Conservation (phyloP, 345 rosid genomes). For the Triadica sebifera region DNA sequence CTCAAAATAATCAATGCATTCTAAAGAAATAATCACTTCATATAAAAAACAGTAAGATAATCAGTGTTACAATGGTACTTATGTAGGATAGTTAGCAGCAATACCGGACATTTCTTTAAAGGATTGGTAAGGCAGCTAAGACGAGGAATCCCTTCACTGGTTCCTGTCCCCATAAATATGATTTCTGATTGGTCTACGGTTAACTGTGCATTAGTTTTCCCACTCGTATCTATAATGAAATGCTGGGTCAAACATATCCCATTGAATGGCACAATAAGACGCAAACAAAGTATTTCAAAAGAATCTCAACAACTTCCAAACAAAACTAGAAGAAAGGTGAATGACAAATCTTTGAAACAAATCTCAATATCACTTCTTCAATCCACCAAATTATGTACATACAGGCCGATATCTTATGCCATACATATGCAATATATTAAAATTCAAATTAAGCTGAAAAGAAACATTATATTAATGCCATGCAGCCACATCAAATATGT, state of each 20-base stretch:
- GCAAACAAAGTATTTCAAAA: neutral
- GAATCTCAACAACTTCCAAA: neutral
- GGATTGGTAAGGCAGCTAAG: constrained; percentile 89
- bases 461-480: neutral
- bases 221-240: constrained; percentile 41
- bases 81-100: constrained; percentile 4
- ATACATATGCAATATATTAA: neutral
- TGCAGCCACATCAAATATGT: neutral
- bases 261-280: neutral
- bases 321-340: neutral
- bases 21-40: constrained; percentile 9
- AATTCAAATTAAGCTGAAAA: neutral
- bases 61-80: neutral
- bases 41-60: neutral
- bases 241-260: constrained; percentile 12
- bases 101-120: constrained; percentile 73
- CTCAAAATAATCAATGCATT: constrained; percentile 10
- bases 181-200: constrained; percentile 56
- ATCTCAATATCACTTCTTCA: neutral
- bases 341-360: neutral
- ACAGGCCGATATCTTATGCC: neutral
- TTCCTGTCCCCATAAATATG: constrained; percentile 83
- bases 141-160: constrained; percentile 96
- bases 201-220: constrained; percentile 25
- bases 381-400: neutral